Evolutionary conservation across 208 protist genomes (phyloP).

Genomic region (Leishmania amazonensis): DNA sequence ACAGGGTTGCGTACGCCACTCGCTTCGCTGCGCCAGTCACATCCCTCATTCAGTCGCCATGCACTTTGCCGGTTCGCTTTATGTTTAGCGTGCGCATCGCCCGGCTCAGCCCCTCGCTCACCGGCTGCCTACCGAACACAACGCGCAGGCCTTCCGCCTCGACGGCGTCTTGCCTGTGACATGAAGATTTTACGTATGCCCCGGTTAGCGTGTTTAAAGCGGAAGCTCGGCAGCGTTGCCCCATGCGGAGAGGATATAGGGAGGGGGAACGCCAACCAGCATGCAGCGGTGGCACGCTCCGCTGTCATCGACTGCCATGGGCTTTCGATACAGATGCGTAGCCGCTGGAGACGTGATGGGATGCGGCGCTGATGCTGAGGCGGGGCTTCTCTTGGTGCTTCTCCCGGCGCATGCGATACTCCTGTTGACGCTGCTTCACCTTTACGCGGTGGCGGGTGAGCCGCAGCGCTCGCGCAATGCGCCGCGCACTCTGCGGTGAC

Average conservation of each 20-base stretch:
- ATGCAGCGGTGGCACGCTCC: background rate
- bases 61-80: background rate
- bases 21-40: background rate
- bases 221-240: background rate
- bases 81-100: background rate
- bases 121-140: background rate
- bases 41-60: background rate
- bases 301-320: background rate
- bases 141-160: background rate
- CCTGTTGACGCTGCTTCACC: slow-evolving; percentile 4
- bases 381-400: background rate
- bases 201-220: background rate
- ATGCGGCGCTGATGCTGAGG: background rate
- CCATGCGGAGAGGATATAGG: background rate
- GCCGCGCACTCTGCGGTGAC: slow-evolving; percentile 22
- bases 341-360: background rate
- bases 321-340: background rate
- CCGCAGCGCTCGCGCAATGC: slow-evolving; percentile 40
- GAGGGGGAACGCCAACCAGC: too few relatives aligned
- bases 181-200: too few relatives aligned
- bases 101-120: background rate
- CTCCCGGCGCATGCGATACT: slow-evolving; percentile 12
- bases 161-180: background rate
- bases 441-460: slow-evolving; percentile 23
- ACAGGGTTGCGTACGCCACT: background rate